A percentile compares a stretch with the other conserved stretches of the same genome.
These are phyloP conservation scores for Calocybe gangraenosa DNA, from an alignment of 768 basidiomycete species.

Conservation along the genomic window DNA sequence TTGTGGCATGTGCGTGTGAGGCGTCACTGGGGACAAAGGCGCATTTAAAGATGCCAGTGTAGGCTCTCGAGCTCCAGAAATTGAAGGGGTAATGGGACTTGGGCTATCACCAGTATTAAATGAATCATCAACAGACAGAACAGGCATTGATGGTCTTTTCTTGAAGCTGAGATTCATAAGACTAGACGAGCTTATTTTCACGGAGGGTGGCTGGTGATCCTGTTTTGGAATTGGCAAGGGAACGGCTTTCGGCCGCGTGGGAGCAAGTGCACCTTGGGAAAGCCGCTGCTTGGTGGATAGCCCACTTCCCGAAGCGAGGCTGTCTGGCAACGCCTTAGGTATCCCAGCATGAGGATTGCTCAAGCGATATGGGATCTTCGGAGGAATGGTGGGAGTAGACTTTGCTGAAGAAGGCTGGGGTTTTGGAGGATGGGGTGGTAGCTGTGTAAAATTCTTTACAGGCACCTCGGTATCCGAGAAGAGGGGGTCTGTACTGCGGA, in stretches of 20 bases:
- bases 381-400: conserved; percentile 1
- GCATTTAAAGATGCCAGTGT: conserved; percentile 20
- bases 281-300: conserved; percentile 51
- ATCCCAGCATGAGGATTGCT: conserved; percentile 21
- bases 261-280: conserved; percentile 33
- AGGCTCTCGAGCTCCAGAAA: conserved; percentile 10
- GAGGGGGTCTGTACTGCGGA: neutral
- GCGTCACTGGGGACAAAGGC: conserved; percentile 8
- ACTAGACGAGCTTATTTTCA: conserved; percentile 6
- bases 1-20: neutral
- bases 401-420: conserved; percentile 10
- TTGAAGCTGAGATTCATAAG: conserved; percentile 38
- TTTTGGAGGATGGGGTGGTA: neutral
- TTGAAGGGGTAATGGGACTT: neutral
- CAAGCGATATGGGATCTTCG: conserved; percentile 16
- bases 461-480: neutral
- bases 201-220: conserved; percentile 1
- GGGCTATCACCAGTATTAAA: neutral
- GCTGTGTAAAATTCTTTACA: neutral
- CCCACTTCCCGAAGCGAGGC: conserved; percentile 25
- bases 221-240: conserved; percentile 12
- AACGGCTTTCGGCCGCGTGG: conserved; percentile 30
- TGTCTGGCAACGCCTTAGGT: conserved; percentile 11
- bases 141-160: conserved; percentile 28
- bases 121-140: neutral